Base-by-base conservation (phyloP, 1,284 basidiomycete genomes). In the Phlebopus sp. region DNA sequence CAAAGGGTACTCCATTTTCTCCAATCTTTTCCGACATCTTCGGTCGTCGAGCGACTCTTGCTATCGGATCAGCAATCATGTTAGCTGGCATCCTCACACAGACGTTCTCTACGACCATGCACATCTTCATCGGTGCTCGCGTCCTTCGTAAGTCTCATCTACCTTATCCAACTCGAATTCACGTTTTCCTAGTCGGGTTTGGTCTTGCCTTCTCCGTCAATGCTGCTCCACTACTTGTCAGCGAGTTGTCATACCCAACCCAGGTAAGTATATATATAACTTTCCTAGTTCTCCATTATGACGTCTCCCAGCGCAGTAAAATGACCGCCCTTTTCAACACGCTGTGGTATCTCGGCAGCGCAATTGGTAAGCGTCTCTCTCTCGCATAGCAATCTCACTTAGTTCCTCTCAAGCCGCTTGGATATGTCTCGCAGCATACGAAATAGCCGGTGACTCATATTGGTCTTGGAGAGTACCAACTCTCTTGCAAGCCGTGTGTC, bases 401-500 rank as follows among this genome's bases (percentile, higher is more conserved):
- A 41, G n/a, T 41, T n/a, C 47, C 31, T 35, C 38, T 39, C 50
- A 49, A 73, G 72, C 71, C 39, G 71, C 74, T 13, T 76, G 74
- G 74, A 55, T 76, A 13, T 82, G 80, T 58, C 81, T 76, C 59
- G 80, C 75, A 9, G 68, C 82, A 9, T 82, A 71, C 53, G 62
- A 73, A 40, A 65, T 69, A 17, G 73, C 73, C 18, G 67, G 61
- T n/a, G 68, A 63, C 18, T 77, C 74, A 23, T 54, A 65, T 18
- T 85, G 82, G 83, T 81, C 81, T 13, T 85, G 82, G 79, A 72
- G 86, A 37, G 74, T 82, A 37, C 88, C 86, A 2, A 79, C 79
- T 2, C 65, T 88, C 15, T 69, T 89, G 2, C 87, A 91, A 64
- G 82, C 77, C 13, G 50, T 79, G n/a, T 76, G 78, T 2, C 84